phyloP scores from a whole-genome alignment of 2,329 filamentous ascomycete genomes.

The Venturiaceae sp. region DNA sequence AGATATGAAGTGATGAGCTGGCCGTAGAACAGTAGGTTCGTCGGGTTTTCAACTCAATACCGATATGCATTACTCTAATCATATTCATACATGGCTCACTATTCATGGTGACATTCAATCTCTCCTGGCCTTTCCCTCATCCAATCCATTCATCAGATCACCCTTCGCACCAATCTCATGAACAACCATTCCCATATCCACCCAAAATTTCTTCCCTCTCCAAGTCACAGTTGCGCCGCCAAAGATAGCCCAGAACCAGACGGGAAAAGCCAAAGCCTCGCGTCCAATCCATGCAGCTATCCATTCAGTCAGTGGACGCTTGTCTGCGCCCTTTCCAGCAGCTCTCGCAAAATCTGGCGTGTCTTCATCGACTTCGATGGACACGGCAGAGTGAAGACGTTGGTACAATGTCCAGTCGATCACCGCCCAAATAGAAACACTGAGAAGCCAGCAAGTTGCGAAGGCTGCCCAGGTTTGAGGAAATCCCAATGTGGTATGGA shows the following conservation, averaged over 20 bases:
- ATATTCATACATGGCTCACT: not conserved
- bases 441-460: slow-evolving; percentile 52
- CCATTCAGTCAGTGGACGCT: slow-evolving; percentile 60
- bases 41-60: too few species aligned
- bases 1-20: too few species aligned
- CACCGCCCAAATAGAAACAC: slow-evolving; percentile 60
- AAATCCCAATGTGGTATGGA: slow-evolving; percentile 42
- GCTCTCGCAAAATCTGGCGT: slow-evolving; percentile 63
- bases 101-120: not conserved
- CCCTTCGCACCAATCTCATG: not conserved
- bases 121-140: not conserved
- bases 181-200: slow-evolving; percentile 77
- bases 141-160: not conserved
- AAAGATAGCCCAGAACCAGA: slow-evolving; percentile 84
- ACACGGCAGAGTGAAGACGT: slow-evolving; percentile 62
- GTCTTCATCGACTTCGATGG: slow-evolving; percentile 59
- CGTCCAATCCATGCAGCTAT: slow-evolving; percentile 74
- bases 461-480: slow-evolving; percentile 61
- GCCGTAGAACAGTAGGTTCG: too few species aligned
- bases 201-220: slow-evolving; percentile 74
- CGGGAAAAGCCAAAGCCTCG: slow-evolving; percentile 72
- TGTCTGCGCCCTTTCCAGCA: slow-evolving; percentile 25
- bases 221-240: slow-evolving; percentile 82
- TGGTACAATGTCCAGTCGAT: slow-evolving; percentile 66
- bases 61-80: too few species aligned